These are phyloP conservation scores for Solanum corneliomulleri DNA, from an alignment of 257 asterid species.

Conservation along the genomic window DNA sequence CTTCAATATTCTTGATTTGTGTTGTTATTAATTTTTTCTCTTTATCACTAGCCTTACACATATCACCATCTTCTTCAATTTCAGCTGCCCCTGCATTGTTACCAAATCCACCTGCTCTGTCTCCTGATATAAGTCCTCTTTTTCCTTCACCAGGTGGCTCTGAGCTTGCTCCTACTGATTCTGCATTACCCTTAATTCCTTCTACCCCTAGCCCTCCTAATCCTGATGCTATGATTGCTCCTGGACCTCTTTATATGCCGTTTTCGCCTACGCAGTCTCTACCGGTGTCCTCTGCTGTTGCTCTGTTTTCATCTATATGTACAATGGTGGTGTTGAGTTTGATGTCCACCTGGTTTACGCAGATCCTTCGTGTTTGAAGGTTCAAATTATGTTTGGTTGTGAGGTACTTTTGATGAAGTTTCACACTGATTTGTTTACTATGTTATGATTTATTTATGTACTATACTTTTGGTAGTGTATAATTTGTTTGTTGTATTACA, in stretches of 20 bases:
- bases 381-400: neutral
- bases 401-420: neutral
- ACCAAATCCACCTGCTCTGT: constrained; percentile 46
- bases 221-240: constrained; percentile 52
- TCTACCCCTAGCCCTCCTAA: constrained; percentile 94
- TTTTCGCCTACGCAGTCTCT: constrained; percentile 28
- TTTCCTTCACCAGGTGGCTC: constrained; percentile 76
- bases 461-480: neutral
- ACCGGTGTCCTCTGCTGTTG: constrained; percentile 37
- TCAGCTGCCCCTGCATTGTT: constrained; percentile 78
- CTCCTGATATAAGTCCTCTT: constrained; percentile 72
- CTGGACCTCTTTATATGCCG: constrained; percentile 31
- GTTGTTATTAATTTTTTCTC: neutral
- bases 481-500: neutral
- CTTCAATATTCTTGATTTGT: constrained; percentile 1
- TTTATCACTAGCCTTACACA: neutral
- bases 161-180: constrained; percentile 59
- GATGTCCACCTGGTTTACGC: neutral
- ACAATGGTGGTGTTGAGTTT: constrained; percentile 9
- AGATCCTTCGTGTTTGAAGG: neutral
- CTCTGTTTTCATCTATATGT: constrained; percentile 5
- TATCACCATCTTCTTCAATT: constrained; percentile 35
- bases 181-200: constrained; percentile 62
- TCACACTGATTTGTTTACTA: neutral
- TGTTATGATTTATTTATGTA: neutral